phyloP scores from a whole-genome alignment of 495 filamentous ascomycete species.

The Talaromyces adpressus region DNA sequence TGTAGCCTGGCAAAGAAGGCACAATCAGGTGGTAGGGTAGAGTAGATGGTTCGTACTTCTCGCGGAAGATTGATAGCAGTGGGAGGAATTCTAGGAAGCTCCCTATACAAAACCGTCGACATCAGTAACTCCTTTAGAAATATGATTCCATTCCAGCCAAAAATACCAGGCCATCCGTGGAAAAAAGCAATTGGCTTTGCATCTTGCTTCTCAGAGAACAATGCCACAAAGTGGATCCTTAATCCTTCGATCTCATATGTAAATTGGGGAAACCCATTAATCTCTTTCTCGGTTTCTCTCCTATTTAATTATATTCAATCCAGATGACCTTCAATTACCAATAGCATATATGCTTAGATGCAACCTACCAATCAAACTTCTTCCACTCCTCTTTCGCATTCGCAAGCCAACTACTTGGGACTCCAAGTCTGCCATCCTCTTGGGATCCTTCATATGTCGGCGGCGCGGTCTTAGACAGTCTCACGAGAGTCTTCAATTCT shows the following conservation, averaged over 20 bases:
- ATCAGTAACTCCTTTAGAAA: background rate
- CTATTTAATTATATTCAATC: slow-evolving; percentile 15
- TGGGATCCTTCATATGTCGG: slow-evolving; percentile 38
- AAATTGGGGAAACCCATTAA: slow-evolving; percentile 62
- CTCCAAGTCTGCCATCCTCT: slow-evolving; percentile 41
- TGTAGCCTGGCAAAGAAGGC: slow-evolving; percentile 50
- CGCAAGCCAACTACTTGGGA: slow-evolving; percentile 49
- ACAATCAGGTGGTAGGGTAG: slow-evolving; percentile 54
- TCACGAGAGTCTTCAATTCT: slow-evolving; percentile 42
- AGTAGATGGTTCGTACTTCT: slow-evolving; percentile 40
- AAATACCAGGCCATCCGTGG: slow-evolving; percentile 55
- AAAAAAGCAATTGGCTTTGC: slow-evolving; percentile 55
- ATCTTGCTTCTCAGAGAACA: slow-evolving; percentile 52
- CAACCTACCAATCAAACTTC: slow-evolving; percentile 36
- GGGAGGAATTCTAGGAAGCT: slow-evolving; percentile 51
- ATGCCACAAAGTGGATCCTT: slow-evolving; percentile 53
- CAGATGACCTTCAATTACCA: background rate
- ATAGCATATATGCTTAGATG: background rate
- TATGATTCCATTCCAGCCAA: background rate
- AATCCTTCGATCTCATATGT: slow-evolving; percentile 41
- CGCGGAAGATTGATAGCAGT: slow-evolving; percentile 25
- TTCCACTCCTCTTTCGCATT: slow-evolving; percentile 48
- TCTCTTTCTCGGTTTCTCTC: slow-evolving; percentile 44
- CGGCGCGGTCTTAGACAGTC: slow-evolving; percentile 44
- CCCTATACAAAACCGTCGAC: slow-evolving; percentile 17